A percentile compares a stretch with the other conserved stretches of the same genome.
Conservation (phyloP, 2,329 filamentous ascomycete genomes). For the Exutisphaerella laricina region DNA sequence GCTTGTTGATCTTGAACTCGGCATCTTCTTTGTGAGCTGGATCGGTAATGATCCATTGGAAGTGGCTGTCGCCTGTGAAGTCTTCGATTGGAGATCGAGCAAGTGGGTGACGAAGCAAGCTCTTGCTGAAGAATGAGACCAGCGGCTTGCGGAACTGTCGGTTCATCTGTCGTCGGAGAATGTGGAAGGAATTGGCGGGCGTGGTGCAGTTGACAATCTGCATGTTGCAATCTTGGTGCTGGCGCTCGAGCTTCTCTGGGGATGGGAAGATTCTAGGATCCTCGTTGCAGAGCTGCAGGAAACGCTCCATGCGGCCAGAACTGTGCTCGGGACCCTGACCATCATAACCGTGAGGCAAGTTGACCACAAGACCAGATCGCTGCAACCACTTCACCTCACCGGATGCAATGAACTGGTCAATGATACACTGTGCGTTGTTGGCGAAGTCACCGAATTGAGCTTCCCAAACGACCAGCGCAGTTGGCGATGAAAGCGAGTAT, state of each 20-base stretch:
- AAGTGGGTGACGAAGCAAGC: slow-evolving; percentile 86
- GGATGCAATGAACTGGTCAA: slow-evolving; percentile 97
- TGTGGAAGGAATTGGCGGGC: slow-evolving; percentile 92
- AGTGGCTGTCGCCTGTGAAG: slow-evolving; percentile 85
- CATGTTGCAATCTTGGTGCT: slow-evolving; percentile 99
- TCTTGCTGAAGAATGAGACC: slow-evolving; percentile 97
- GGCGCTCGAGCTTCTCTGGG: slow-evolving; percentile 82
- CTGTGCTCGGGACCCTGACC: slow-evolving; percentile 98
- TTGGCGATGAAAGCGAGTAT: slow-evolving; percentile 93
- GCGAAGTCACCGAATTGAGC: slow-evolving; percentile 99
- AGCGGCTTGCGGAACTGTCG: slow-evolving; percentile 98
- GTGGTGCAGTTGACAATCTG: slow-evolving; percentile 98
- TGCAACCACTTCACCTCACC: slow-evolving; percentile 99
- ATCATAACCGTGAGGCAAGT: slow-evolving; percentile 94
- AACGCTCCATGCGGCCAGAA: slow-evolving; percentile 93
- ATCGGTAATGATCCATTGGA: slow-evolving; percentile 94
- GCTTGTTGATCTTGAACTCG: slow-evolving; percentile 58
- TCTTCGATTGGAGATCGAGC: slow-evolving; percentile 86
- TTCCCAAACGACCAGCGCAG: slow-evolving; percentile 98
- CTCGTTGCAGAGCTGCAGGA: slow-evolving; percentile 94
- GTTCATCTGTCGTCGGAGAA: slow-evolving; percentile 95
- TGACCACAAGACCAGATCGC: slow-evolving; percentile 92
- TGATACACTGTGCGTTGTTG: slow-evolving; percentile 98
- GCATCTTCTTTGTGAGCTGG: slow-evolving; percentile 69
- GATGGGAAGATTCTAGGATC: slow-evolving; percentile 90